Evolutionary conservation across 2,329 filamentous ascomycete genomes (phyloP), one percentile per base, ranked within the genome.

Genomic region (Penicillium sp.): DNA sequence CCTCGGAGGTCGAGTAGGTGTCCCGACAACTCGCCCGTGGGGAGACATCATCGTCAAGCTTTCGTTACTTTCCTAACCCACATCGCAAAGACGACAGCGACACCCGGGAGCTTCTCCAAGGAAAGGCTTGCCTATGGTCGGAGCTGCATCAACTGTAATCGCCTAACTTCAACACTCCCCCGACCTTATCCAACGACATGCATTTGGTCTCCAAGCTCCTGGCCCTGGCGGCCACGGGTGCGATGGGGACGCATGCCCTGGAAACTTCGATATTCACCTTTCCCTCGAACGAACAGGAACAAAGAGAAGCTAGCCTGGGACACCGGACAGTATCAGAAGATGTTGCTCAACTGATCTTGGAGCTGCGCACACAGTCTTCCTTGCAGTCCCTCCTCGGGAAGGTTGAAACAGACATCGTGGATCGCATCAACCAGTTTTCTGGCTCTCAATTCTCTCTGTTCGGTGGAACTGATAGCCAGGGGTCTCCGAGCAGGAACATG

Each of bases 341-440:
- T 60, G 69, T 73, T 22, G 78, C 78, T 28, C 75, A 69, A 54
- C 69, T 73, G n/a, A 71, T 81, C 53, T 62, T 81, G 56, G 73
- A 78, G 80, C 70, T 81, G 81, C 70, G 83, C 80, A 65, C 81
- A 82, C 66, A 81, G 79, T 67, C 79, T 79, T 70, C 81, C 77
- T 72, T 83, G 81, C 68, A 78, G 82, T 56, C 81, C 78, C 59
- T 69, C 33, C 67, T 79, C 37, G 72, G 74, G 28, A 67, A 65
- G 44, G 72, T 75, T 53, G 79, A 83, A 60, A 81, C 85, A 45
- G 77, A 78, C 40, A 83, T 85, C 9, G 76, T 91, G 42, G 78
- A 81, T 53, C 78, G 86, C 67, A 79, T 92, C 70, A 86, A 87
- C 70, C 78, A 79, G 54, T 90, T 87, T 74, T 88, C 87, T 64